These are phyloP conservation scores for Candida andamanensis DNA, from an alignment of 805 yeast genomes.

Conservation along the genomic window DNA sequence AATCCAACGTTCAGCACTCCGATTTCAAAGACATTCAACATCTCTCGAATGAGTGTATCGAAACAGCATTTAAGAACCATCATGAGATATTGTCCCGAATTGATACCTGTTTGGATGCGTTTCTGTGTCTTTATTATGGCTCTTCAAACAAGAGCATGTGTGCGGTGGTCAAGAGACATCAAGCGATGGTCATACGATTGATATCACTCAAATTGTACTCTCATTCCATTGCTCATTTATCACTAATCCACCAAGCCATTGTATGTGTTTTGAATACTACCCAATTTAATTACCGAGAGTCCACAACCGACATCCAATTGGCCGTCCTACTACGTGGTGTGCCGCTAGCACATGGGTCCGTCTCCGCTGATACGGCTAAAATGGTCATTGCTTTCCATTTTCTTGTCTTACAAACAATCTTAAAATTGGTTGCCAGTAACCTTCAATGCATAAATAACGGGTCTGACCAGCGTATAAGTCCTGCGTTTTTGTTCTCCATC, in stretches of 20 bases:
- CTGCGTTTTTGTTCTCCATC: conserved; percentile 10
- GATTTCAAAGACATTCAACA: too few species aligned
- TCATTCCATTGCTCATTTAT: conserved; percentile 14
- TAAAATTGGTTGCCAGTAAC: conserved; percentile 11
- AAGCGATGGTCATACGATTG: conserved; percentile 19
- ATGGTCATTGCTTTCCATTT: conserved; percentile 24
- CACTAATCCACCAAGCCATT: conserved; percentile 3
- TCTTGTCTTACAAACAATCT: conserved; percentile 20
- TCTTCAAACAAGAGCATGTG: background rate
- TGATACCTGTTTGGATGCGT: conserved; percentile 4
- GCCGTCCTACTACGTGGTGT: background rate
- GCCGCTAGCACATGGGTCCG: background rate
- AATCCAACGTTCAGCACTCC: background rate
- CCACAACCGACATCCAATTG: background rate
- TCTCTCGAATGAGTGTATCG: too few species aligned
- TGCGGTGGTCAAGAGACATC: conserved; percentile 21
- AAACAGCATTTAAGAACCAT: too few species aligned
- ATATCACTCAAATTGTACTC: conserved; percentile 4
- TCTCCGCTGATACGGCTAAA: conserved; percentile 5
- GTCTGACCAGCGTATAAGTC: conserved; percentile 4
- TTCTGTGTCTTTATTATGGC: conserved; percentile 7
- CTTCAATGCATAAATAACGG: background rate
- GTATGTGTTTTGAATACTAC: background rate
- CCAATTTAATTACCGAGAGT: background rate
- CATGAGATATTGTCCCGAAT: too few species aligned